Evolutionary conservation across 768 basidiomycete species (phyloP), one percentile per base, ranked within the genome.

Genomic region (Hypholoma sublateritium): DNA sequence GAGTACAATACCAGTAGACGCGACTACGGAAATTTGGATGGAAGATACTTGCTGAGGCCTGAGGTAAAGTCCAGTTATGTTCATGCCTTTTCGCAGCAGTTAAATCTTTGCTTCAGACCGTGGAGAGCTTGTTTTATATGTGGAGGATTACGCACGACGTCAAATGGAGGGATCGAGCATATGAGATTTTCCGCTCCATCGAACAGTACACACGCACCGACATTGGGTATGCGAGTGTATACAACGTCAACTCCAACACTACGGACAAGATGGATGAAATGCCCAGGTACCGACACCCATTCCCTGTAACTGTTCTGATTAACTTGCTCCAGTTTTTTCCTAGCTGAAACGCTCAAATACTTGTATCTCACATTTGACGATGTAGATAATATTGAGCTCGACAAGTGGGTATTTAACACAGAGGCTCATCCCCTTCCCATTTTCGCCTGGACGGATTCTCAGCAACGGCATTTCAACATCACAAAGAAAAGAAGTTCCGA

Each of bases 381-480:
- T 24, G 79, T 81, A 2, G 87, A 90, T 52, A 70, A 80, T 9
- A 62, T 91, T 16, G 73, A 78, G 4, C 61, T 85, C 14, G 72
- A 81, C 16, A 64, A 77, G 48, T 85, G 81, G 80, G 82, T 85
- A 12, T 83, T 85, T 59, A 85, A 85, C 58, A 83, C 83, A 0
- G 81, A 85, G 67, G 92, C 89, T 21, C 92, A 93, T 64, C 91
- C 91, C 16, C 68, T 93, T n/a, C 89, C 88, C 2, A 76, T 89
- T 22, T 87, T 89, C 57, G 64, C 77, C 21, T 90, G 87, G 89
- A 80, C 53, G n/a, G 43, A 53, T 13, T 7, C 32, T 21, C 42
- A 53, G 35, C 22, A 16, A n/a, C 14, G 24, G 11, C 5, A 32
- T 8, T 43, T 53, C 19, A 32, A 44, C 32, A 53, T 53, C 24